Percentiles rank a stretch among this genome's conserved stretches.
phyloP scores from a whole-genome alignment of 208 protist genomes.

The Hexamita inflata region DNA sequence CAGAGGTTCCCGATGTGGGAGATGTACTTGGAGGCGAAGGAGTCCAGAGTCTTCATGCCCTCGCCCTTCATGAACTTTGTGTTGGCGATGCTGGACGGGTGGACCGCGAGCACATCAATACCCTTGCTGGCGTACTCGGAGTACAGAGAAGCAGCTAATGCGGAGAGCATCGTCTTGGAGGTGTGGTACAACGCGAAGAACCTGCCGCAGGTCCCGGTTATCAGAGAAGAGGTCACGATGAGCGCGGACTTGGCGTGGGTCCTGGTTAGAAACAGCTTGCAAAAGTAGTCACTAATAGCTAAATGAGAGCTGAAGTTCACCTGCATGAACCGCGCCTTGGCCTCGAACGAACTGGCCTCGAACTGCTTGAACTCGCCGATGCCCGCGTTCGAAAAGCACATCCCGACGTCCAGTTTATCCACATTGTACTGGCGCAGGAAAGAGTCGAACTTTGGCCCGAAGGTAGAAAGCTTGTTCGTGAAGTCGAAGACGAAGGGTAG shows the following conservation, averaged over 20 bases:
- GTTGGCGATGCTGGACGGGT: background rate
- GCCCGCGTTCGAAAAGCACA: background rate
- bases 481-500: too few species aligned
- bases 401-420: background rate
- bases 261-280: background rate
- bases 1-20: too few species aligned
- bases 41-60: too few species aligned
- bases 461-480: too few species aligned
- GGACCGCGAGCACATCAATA: conserved; percentile 17
- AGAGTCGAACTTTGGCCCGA: background rate
- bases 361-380: background rate
- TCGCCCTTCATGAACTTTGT: too few species aligned
- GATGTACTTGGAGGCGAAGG: too few species aligned
- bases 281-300: conserved; percentile 13
- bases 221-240: background rate
- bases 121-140: background rate
- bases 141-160: conserved; percentile 1
- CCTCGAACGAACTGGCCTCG: background rate
- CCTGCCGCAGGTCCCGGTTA: background rate
- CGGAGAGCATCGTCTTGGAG: background rate
- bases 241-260: background rate
- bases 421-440: background rate
- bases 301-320: background rate
- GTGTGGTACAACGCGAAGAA: conserved; percentile 8
- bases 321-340: background rate